phyloP scores from a whole-genome alignment of 176 grass and related monocot species.

The Aegilops tauschii region DNA sequence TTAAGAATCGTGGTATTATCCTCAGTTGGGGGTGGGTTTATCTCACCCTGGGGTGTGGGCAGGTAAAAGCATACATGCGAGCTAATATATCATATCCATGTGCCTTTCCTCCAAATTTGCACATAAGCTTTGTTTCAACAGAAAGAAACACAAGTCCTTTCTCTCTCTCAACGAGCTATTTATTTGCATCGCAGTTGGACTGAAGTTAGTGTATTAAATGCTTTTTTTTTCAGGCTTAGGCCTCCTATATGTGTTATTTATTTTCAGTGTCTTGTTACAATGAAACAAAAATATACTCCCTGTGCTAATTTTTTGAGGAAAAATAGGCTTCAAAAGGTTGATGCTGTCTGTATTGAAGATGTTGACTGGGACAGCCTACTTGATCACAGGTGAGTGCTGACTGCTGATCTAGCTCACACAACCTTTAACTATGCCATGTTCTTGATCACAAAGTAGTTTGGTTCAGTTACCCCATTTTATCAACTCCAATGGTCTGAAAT shows the following conservation, averaged over 20 bases:
- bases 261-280: conserved; percentile 14
- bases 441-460: conserved; percentile 6
- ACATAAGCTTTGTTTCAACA: not conserved
- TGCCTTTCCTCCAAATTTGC: not conserved
- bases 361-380: conserved; percentile 87
- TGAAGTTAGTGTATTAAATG: not conserved
- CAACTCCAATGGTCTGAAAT: not conserved
- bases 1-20: not conserved
- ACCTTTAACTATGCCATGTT: not conserved
- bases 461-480: not conserved
- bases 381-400: conserved; percentile 53
- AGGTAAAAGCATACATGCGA: not conserved
- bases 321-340: conserved; percentile 56
- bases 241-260: not conserved
- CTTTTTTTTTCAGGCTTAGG: not conserved
- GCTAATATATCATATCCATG: not conserved
- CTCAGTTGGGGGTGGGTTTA: too few relatives aligned
- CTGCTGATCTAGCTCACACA: conserved; percentile 10
- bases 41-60: not conserved
- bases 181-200: not conserved
- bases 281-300: not conserved
- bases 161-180: not conserved
- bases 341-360: conserved; percentile 78
- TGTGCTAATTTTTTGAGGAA: conserved; percentile 21
- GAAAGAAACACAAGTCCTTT: not conserved